Evolutionary conservation across 148 eudicot genomes (phyloP), one percentile per base, ranked within the genome.

Genomic region (Tetragonia tetragonoides): DNA sequence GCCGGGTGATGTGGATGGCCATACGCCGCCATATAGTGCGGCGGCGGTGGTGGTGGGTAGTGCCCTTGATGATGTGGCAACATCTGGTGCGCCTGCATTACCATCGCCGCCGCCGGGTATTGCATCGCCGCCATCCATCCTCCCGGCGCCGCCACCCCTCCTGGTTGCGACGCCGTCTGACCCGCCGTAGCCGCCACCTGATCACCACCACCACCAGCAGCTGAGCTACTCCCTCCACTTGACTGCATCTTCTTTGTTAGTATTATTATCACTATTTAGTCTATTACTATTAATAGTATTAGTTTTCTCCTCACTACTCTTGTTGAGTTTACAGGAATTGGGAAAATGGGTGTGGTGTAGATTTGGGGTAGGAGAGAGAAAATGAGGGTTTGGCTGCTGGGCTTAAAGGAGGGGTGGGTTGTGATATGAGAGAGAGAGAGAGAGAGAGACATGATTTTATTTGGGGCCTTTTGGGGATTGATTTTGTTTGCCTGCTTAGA

Each of bases 101-200:
- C 90, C 94, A 95, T 90, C n/a, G 93, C 93, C 54, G 94, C 89
- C 75, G 94, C 91, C 46, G 96, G 98, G 71, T 91, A 95, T 65
- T 89, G 98, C 87, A 87, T 87, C 81, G 89, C 66, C 91, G 89
- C 66, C 91, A 85, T 78, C 89, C 87, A 87, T 47, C 85, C 87
- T 63, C 76, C 75, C 23, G 75, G 73, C 1, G 68, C 49, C 62
- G 76, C 16, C 17, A 15, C 59, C 59, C 62, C 75, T 80, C 75
- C 75, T 28, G 34, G 34, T 28, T 46, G 84, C 9, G 68, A 21
- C 37, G 69, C 18, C 17, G 42, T 64, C 65, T 66, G 76, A 40
- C 24, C 28, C 21, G 42, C 5, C 24, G 68, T 11, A 10, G 64
- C 75, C 56, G 72, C 34, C 34, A 28, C 34, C 34, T 28, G 34